These are phyloP conservation scores for Mortierella sp. DNA, from an alignment of 371 early-diverging fungal genomes.

Conservation along the genomic window DNA sequence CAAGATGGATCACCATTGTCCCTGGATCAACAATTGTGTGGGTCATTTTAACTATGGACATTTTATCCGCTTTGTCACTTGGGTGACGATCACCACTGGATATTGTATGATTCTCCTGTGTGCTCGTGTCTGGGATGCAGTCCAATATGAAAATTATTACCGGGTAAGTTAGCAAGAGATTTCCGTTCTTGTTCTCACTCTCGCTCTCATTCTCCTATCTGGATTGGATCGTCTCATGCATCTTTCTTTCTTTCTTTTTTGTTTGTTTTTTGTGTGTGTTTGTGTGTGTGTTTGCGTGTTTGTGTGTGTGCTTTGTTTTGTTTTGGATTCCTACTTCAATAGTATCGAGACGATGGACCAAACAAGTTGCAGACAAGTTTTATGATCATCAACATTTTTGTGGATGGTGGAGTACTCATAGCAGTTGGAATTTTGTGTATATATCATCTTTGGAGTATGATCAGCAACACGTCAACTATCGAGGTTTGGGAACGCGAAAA, in stretches of 20 bases:
- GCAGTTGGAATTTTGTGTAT: conserved; percentile 83
- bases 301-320: too few species aligned
- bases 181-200: not conserved
- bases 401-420: conserved; percentile 74
- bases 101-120: conserved; percentile 54
- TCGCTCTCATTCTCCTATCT: conserved; percentile 36
- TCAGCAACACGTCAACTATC: conserved; percentile 94
- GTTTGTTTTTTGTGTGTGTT: not conserved
- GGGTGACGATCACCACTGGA: conserved; percentile 70
- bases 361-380: conserved; percentile 68
- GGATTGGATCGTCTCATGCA: too few species aligned
- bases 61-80: conserved; percentile 89
- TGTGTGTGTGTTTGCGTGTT: too few species aligned
- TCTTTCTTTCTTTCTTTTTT: not conserved
- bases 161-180: conserved; percentile 28
- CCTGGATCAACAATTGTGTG: conserved; percentile 98
- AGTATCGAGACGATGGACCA: conserved; percentile 64
- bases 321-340: too few species aligned
- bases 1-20: conserved; percentile 97
- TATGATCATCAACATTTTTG: conserved; percentile 77
- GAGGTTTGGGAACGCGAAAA: conserved; percentile 89
- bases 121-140: conserved; percentile 56
- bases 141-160: conserved; percentile 58
- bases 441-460: conserved; percentile 87
- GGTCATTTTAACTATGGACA: conserved; percentile 90